Base-by-base conservation (phyloP, 2,329 filamentous ascomycete species). In the Graphilbum sp. region DNA sequence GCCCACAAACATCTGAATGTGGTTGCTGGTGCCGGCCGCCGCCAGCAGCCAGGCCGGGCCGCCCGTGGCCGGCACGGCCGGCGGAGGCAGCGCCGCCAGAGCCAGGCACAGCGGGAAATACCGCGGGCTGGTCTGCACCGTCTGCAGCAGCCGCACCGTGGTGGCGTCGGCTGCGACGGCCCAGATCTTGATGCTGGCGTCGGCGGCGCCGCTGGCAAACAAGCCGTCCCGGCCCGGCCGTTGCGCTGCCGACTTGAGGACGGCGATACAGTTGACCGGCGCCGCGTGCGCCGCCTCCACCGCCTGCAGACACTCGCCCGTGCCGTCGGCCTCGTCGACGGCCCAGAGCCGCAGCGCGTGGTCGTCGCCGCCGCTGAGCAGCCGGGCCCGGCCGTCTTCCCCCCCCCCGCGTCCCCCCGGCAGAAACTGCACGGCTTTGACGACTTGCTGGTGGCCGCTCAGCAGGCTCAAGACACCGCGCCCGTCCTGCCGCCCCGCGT, bases 341-440 rank as follows among this genome's bases (percentile, higher is more conserved):
- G 51, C 67, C 86, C 88, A 96, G 41, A 93, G 55, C 38, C 73
- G 73, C 42, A 95, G 60, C 6, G 72, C 72, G 49, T 79, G 77
- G 61, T 96, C 88, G 40, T 86, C 79, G 23, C 82, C 79, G 31
- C 86, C 90, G 43, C 76, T 87, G 42, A 94, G 53, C 19, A 98
- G 63, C 15, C 17, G 30, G 4, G 5, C 16, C 8, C 13, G 4
- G n/a, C 30, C 30, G 42, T 80, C 63, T 21, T 35, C 7, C 3
- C 3, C 4, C 3, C 18, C 35, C 0, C 2, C 4, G n/a, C 3
- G 12, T 2, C 17, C 27, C 5, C 53, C 50, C 1, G 73, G 71
- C 38, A 88, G 66, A 51, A 95, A 92, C 49, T 75, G 79, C 38
- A 96, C 74, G 11, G 78, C 83, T 56, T 86, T 94, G 44, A 96